A percentile compares a stretch with the other conserved stretches of the same genome.
Conservation (phyloP, 140 eudicot genomes). For the Oenanthe javanica region DNA sequence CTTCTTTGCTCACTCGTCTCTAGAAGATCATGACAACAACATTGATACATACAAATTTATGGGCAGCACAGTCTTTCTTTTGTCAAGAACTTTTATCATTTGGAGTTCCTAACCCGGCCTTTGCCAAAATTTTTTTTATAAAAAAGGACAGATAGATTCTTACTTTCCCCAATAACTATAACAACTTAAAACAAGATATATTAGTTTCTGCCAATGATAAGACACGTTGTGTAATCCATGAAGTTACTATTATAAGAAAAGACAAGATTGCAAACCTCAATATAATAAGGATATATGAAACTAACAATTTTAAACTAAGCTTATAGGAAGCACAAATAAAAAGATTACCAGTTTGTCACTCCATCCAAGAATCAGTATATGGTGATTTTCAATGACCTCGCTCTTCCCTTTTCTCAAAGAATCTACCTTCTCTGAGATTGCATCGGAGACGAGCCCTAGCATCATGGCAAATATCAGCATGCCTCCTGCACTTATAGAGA, state of each 20-base stretch:
- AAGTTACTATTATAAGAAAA: not conserved
- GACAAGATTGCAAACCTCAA: not conserved
- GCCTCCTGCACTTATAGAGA: conserved; percentile 91
- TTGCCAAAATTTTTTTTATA: not conserved
- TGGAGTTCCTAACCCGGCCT: not conserved
- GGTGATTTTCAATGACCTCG: conserved; percentile 91
- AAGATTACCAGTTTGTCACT: conserved; percentile 82
- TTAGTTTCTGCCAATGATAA: not conserved
- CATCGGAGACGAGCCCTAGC: conserved; percentile 99
- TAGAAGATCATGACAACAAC: not conserved
- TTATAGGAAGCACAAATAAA: not conserved
- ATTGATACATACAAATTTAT: not conserved
- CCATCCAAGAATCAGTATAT: conserved; percentile 97
- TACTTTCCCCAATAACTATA: not conserved
- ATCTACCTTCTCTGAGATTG: conserved; percentile 95
- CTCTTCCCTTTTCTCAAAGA: conserved; percentile 95
- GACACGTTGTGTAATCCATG: not conserved
- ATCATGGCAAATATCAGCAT: conserved; percentile 99
- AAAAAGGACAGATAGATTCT: not conserved
- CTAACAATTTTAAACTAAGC: conserved; percentile 1
- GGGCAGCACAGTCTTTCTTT: not conserved
- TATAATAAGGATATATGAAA: not conserved
- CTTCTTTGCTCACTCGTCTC: not conserved
- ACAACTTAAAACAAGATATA: not conserved
- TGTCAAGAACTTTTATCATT: not conserved